phyloP scores from a whole-genome alignment of 371 early-diverging fungal genomes.

The Lichtheimia hyalospora region DNA sequence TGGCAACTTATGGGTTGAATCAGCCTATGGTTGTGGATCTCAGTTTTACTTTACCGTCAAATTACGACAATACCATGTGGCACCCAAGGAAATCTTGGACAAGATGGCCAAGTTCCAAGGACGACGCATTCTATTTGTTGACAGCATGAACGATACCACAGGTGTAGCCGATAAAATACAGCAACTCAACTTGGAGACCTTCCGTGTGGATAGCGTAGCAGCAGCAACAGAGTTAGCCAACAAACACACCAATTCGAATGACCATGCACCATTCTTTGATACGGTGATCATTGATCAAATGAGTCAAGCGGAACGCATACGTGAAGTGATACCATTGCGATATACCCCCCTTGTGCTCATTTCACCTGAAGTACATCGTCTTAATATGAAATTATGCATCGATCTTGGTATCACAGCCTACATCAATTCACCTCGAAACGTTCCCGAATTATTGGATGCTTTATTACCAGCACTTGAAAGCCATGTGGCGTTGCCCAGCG shows the following conservation, averaged over 20 bases:
- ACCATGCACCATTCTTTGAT: conserved; percentile 35
- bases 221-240: conserved; percentile 32
- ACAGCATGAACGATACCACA: conserved; percentile 24
- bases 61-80: conserved; percentile 41
- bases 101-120: conserved; percentile 50
- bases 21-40: conserved; percentile 68
- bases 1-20: conserved; percentile 71
- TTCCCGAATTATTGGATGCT: conserved; percentile 63
- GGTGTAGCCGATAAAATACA: conserved; percentile 19
- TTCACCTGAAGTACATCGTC: conserved; percentile 38
- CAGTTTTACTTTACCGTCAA: conserved; percentile 72
- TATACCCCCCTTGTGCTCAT: conserved; percentile 66
- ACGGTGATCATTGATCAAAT: conserved; percentile 47
- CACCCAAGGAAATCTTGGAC: conserved; percentile 36
- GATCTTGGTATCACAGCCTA: conserved; percentile 67
- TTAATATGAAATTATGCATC: conserved; percentile 65
- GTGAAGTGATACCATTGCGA: conserved; percentile 52
- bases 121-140: conserved; percentile 52
- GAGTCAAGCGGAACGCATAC: conserved; percentile 36
- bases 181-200: conserved; percentile 20
- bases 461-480: conserved; percentile 68
- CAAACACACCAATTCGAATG: conserved; percentile 13
- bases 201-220: conserved; percentile 31
- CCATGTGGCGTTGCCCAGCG: conserved; percentile 56
- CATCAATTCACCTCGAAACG: conserved; percentile 58